phyloP scores from a whole-genome alignment of 257 asterid genomes.

The Solanum infundibuliforme region DNA sequence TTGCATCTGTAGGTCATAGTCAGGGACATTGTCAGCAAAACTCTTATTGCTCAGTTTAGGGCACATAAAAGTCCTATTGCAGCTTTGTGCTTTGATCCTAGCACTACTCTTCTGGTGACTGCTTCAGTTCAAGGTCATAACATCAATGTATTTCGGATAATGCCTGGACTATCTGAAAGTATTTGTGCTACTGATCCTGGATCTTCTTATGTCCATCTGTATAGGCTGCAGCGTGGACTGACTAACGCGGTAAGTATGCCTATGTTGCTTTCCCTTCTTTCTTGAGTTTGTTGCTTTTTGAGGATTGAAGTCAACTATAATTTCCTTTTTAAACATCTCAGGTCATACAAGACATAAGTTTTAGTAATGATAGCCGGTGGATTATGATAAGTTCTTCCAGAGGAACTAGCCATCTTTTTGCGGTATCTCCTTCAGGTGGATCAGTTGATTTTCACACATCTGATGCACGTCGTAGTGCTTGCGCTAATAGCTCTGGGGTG shows the following conservation, averaged over 20 bases:
- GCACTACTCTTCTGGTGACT: conserved; percentile 54
- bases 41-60: conserved; percentile 70
- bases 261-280: background rate
- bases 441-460: conserved; percentile 12
- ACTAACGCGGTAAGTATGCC: conserved; percentile 68
- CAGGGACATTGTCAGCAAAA: conserved; percentile 60
- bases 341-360: conserved; percentile 92
- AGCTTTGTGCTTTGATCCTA: conserved; percentile 39
- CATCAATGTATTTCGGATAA: conserved; percentile 64
- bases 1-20: conserved; percentile 57
- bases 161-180: conserved; percentile 29
- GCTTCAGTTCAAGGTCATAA: conserved; percentile 95
- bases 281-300: background rate
- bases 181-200: conserved; percentile 27
- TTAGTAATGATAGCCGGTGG: conserved; percentile 76
- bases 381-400: conserved; percentile 47
- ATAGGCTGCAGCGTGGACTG: conserved; percentile 80
- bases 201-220: conserved; percentile 53
- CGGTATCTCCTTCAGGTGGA: conserved; percentile 56
- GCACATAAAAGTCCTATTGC: conserved; percentile 83
- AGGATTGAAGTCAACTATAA: background rate
- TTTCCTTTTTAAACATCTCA: conserved; percentile 20
- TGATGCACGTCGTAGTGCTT: conserved; percentile 23
- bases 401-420: conserved; percentile 89
- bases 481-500: conserved; percentile 16